Evolutionary conservation across 306 rosid species (phyloP), one percentile per base, ranked within the genome.

Genomic region (Inga leiocalycina): DNA sequence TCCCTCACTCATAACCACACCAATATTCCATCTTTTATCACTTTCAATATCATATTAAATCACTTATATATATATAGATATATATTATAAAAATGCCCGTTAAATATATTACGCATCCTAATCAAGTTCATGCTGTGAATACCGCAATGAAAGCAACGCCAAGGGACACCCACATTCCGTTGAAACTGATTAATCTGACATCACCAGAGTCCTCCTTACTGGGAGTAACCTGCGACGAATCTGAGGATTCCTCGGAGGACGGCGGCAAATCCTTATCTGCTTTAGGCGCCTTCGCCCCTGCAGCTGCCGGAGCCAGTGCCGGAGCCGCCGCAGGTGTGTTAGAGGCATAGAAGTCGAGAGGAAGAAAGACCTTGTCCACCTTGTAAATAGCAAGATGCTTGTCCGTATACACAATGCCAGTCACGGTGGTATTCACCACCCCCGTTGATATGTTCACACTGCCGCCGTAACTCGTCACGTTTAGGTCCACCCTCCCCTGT

Each of bases 311-410:
- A 75, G 79, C 22, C 8, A 77, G 75, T 0, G 84, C 84, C 24
- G 84, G 87, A 41, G 77, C 77, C 43, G 78, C 51, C 57, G 83
- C 73, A 0, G 88, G 88, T 0, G 86, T 49, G 0, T 79, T 79
- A 30, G 87, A 64, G 3, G 80, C 11, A 35, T 89, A 88, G 82
- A 93, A 85, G 1, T 88, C 92, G 10, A 56, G 62, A 9, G 97
- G 94, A 68, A 87, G 86, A 76, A 93, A 87, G n/a, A 89, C 94
- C 62, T 83, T 88, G 1, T 84, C 94, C 20, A 89, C 82, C 73
- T 93, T 89, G 6, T 93, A 93, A 71, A 93, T 81, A 30, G 92
- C 97, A 20, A 93, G 92, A 74, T 70, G 93, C 32, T 84, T 87
- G 68, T 93, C 97, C 0, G 93, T 59, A 45, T 93, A 91, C 37